These are phyloP conservation scores for Neopestalotiopsis sp. DNA, from an alignment of 2,329 filamentous ascomycete species.

Conservation along the genomic window DNA sequence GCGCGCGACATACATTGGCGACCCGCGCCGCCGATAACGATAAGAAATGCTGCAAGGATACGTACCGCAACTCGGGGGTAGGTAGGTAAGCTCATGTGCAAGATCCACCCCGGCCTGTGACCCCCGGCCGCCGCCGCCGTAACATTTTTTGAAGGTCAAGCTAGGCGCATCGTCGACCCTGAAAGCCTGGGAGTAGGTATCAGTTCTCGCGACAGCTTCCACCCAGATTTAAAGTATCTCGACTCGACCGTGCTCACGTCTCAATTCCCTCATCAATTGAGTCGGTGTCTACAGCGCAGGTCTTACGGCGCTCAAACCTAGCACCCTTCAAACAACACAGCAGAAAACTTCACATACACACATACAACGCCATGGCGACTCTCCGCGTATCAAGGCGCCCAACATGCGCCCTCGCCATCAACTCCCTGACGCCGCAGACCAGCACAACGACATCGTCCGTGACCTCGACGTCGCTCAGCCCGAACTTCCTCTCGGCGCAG, in stretches of 20 bases:
- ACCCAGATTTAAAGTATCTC: not conserved
- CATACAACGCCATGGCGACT: slow-evolving; percentile 17
- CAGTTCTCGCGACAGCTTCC: not conserved
- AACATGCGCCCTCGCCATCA: slow-evolving; percentile 19
- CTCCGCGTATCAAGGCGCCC: slow-evolving; percentile 19
- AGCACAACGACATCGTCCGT: slow-evolving; percentile 24
- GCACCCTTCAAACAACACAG: not conserved
- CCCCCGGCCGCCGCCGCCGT: not conserved
- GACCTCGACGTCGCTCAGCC: not conserved
- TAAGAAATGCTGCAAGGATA: not conserved
- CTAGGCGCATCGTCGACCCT: not conserved
- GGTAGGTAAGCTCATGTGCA: not conserved
- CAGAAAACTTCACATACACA: not conserved
- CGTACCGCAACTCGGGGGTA: not conserved
- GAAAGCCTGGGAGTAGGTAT: not conserved
- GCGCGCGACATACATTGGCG: not conserved
- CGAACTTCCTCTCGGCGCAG: slow-evolving; percentile 8
- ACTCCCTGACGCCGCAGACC: slow-evolving; percentile 28
- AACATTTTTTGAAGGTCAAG: not conserved
- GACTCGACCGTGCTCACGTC: not conserved
- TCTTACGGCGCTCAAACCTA: not conserved
- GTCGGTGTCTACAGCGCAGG: not conserved
- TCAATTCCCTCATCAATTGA: not conserved
- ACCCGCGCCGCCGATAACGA: not conserved
- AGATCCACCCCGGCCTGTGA: not conserved